These are phyloP conservation scores for Agaricus sinodeliciosus DNA, from an alignment of 768 basidiomycete species.

Conservation along the genomic window DNA sequence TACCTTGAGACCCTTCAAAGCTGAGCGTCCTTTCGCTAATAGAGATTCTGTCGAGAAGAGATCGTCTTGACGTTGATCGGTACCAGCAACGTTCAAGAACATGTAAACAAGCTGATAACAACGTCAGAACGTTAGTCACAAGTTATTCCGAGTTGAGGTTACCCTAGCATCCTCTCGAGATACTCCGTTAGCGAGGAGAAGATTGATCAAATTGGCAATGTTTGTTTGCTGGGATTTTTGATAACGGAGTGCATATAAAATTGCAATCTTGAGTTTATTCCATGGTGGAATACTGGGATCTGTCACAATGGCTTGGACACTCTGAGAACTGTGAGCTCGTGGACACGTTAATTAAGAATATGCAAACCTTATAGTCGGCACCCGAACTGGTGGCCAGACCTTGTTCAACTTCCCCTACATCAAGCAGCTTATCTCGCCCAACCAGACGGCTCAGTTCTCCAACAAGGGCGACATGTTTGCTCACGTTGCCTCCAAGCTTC, in stretches of 20 bases:
- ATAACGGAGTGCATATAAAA: constrained; percentile 89
- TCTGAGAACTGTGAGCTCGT: constrained; percentile 39
- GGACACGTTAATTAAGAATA: background rate
- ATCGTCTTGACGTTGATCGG: constrained; percentile 96
- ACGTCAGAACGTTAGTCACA: constrained; percentile 10
- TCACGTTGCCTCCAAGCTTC: constrained; percentile 95
- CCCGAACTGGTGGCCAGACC: constrained; percentile 90
- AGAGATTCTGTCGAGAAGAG: constrained; percentile 93
- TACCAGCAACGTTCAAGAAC: constrained; percentile 86
- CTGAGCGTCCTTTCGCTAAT: constrained; percentile 89
- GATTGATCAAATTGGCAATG: constrained; percentile 71
- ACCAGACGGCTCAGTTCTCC: constrained; percentile 93
- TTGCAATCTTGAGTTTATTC: constrained; percentile 87
- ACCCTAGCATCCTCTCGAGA: constrained; percentile 72
- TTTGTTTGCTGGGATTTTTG: constrained; percentile 84
- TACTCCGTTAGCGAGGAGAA: constrained; percentile 71
- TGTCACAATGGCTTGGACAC: constrained; percentile 72
- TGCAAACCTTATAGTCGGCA: constrained; percentile 66
- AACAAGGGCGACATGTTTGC: constrained; percentile 96
- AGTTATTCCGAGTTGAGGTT: constrained; percentile 13
- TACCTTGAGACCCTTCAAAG: constrained; percentile 92
- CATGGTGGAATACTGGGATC: constrained; percentile 61
- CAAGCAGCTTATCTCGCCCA: constrained; percentile 76
- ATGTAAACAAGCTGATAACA: constrained; percentile 79
- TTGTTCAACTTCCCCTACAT: constrained; percentile 93